Evolutionary conservation across 345 rosid genomes (phyloP), one percentile per base, ranked within the genome.

Genomic region (Atalantia buxifolia): DNA sequence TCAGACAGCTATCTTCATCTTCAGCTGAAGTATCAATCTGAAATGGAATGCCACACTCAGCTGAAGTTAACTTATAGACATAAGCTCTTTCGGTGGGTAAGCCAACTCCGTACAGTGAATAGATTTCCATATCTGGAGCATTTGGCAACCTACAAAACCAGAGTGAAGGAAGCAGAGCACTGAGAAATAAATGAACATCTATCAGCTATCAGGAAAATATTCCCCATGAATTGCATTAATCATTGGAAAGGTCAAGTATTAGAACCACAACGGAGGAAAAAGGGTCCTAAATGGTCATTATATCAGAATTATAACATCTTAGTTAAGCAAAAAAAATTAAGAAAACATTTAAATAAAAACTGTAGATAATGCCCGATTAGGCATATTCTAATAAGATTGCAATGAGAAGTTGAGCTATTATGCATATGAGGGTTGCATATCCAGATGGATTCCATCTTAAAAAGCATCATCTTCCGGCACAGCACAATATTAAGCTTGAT

Each of bases 1-100:
- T 85, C 76, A 94, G 78, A 82, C 98, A 92, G 75, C 87, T 82
- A 50, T 85, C 93, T 79, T 91, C 95, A 64, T 81, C 95, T 0
- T 88, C 77, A 21, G 89, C 95, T 10, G 98, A 89, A 63, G 97
- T 84, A 73, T 89, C 92, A 9, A 96, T 94, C 77, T 90, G 97
- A 83, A 94, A 96, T 6, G 98, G 99, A 83, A 96, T 94, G 82
- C 87, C 81, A 82, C 97, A 92, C 69, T 94, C 97, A 0, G 92
- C 21, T 27, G 86, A 74, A 72, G 89, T 80, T 77, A 86, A 65
- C 81, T 88, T 84, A 82, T 90, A 90, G 75, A 92, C 87, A 80
- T 92, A 90, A 30, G 94, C 90, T 87, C 97, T 83, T 84, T 92
- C 97, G 0, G 94, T 92, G 33, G 92, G 90, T 64, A 88, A 77